phyloP scores from a whole-genome alignment of 2,329 filamentous ascomycete species.

The Massarina eburnea region DNA sequence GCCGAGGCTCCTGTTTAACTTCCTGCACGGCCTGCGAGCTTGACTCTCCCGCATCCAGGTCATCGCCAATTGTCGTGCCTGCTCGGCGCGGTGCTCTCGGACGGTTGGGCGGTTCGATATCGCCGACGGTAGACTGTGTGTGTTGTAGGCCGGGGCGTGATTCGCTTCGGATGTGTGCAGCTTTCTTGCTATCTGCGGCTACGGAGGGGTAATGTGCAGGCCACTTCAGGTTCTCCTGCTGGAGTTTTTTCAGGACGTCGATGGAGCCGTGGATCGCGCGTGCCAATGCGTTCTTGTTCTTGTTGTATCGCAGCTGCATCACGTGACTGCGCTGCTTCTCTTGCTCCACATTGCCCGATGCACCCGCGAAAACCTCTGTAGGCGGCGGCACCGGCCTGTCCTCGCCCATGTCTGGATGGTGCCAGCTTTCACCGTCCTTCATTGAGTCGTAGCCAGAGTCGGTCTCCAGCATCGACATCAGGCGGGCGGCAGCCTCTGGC shows the following conservation, averaged over 20 bases:
- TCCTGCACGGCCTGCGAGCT: conserved; percentile 70
- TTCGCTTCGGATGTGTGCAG: conserved; percentile 47
- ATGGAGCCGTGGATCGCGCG: conserved; percentile 85
- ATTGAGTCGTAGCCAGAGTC: conserved; percentile 93
- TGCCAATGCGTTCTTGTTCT: conserved; percentile 83
- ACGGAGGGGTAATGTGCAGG: conserved; percentile 93
- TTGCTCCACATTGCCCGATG: conserved; percentile 56
- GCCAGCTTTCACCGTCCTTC: conserved; percentile 63
- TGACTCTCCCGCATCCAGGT: conserved; percentile 63
- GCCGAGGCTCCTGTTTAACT: conserved; percentile 68
- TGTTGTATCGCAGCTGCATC: conserved; percentile 92
- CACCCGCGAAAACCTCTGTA: conserved; percentile 54
- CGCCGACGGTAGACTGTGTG: conserved; percentile 61
- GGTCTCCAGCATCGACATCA: conserved; percentile 78
- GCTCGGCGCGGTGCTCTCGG: conserved; percentile 65
- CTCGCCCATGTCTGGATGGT: conserved; percentile 57
- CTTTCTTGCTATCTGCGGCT: conserved; percentile 52
- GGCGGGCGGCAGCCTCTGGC: conserved; percentile 76
- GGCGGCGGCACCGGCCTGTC: conserved; percentile 61
- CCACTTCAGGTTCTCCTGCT: conserved; percentile 89
- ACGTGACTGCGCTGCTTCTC: conserved; percentile 76
- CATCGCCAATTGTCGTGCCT: conserved; percentile 66
- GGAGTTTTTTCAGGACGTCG: conserved; percentile 78
- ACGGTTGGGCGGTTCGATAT: conserved; percentile 49
- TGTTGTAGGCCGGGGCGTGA: conserved; percentile 65